Evolutionary conservation across 2,329 filamentous ascomycete genomes (phyloP), one percentile per base, ranked within the genome.

Genomic region (Lasiodiplodia hormozganensis): DNA sequence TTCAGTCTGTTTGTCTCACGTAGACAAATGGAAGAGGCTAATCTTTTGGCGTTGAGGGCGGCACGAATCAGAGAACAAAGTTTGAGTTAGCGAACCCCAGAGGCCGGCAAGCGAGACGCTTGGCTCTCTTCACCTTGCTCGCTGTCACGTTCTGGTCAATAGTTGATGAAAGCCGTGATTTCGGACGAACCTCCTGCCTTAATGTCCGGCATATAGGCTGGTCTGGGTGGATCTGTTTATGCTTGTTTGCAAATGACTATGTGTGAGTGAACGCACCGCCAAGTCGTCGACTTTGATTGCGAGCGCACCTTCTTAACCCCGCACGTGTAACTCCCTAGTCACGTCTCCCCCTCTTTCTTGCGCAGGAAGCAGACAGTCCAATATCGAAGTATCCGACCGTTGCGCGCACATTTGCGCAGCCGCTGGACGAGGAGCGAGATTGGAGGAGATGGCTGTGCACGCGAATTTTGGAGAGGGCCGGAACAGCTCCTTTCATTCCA

Each of bases 391-490:
- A 36, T n/a, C 38, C 57, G 23, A 3, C 38, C 23, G 57, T 25
- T 28, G 54, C 31, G 53, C 53, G 53, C 31, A 28, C 53, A 14
- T 10, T 21, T 25, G 38, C 5, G 25, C 57, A 47, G 23, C n/a
- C 10, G 43, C 10, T 16, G 16, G n/a, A 14, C 18, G 60, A 64
- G n/a, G 47, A 36, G 28, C 31, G 60, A 64, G 60, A 64, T 64
- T 64, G 16, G 60, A 64, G 60, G 60, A 64, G 43, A 64, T 38
- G 60, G 47, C 60, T 64, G 60, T 64, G 60, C 60, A 36, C 28
- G 25, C 60, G 60, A 14, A 64, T 36, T 18, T n/a, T 31, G 18
- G 18, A 36, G n/a, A 52, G 28, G 28, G 43, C 58, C 58, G 58
- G 38, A 25, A 21, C 18, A 16, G 58, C 40, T 64, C 60, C 60